Evolutionary conservation across 768 basidiomycete species (phyloP), one percentile per base, ranked within the genome.

Genomic region (Trametes gibbosa): DNA sequence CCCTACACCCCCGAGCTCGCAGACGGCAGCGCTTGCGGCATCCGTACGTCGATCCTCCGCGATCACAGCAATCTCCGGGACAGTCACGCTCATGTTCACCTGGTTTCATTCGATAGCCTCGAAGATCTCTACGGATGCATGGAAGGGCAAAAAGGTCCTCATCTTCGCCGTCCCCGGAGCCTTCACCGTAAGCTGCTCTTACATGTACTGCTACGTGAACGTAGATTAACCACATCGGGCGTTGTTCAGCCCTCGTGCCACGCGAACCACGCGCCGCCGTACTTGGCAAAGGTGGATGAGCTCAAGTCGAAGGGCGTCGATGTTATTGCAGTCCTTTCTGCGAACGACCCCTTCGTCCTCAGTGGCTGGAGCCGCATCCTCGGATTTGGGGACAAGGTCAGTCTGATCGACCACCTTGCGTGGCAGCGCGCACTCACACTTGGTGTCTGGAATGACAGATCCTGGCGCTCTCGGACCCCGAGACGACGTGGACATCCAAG

Each of bases 61-160:
- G 51, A 39, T 29, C 51, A 13, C 34, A 5, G 29, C 10, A 10
- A 10, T 10, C 16, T 34, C 17, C 27, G 16, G 24, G 13, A 17
- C 23, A 0, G 10, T 32, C 5, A 42, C 19, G 41, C 17, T 42
- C 21, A 19, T 21, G 9, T 7, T 42, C 41, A n/a, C 6, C 21
- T 8, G 17, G 10, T 19, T 7, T 3, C 13, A n/a, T 12, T 8
- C 35, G 29, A 29, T 66, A 87, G 87, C 84, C 42, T 70, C 74
- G 45, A 74, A 75, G 37, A 71, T 89, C 60, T 73, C 72, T 27
- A 88, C 83, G 25, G 75, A 84, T 56, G 77, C 80, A 47, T 90
- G 87, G 87, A 86, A 85, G 70, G 85, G 84, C 67, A 92, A 92
- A 77, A 89, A 86, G 69, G 87, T 92, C 51, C 85, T 91, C 23